Base-by-base conservation (phyloP, 2,329 filamentous ascomycete species). In the Dichotomopilus funicola region DNA sequence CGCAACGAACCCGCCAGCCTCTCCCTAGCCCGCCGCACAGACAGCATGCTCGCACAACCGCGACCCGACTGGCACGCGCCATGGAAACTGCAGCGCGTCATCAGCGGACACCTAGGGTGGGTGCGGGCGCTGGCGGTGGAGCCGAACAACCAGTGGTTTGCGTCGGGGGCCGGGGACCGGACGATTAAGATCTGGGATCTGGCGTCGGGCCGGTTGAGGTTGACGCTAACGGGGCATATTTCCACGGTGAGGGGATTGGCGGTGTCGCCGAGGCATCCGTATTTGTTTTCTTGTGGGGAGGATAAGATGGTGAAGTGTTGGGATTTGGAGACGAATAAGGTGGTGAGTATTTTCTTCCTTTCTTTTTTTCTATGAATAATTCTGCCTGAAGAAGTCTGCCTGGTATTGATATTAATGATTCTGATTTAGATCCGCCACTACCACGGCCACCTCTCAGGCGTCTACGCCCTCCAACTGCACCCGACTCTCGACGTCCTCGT, bases 231-330 rank as follows among this genome's bases (percentile, higher is more conserved):
- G 1, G 92, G 92, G 38, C 92, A 96, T 72, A 96, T 96, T 66
- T 95, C 89, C 49, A 95, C 90, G 4, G 91, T 96, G 0, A 85
- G 91, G 52, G 94, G 94, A 2, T 79, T 99, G 48, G 94, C 92
- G 0, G 89, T 99, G 6, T 96, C 90, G 19, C 89, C 91, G 12
- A 79, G 94, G 47, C 94, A 99, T 73, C 95, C 94, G 0, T 99
- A 99, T 68, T 80, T 99, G 8, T 99, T 99, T 72, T 96, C 91
- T 9, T 99, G 94, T 67, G 95, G 90, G 56, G 94, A 99, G 72
- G 94, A 99, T 71, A 99, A 99, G 77, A 96, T 96, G 91, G 94
- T 99, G 60, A 99, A 99, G 73, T 99, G 94, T 74, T 99, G 94
- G 94, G 94, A 99, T 75, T 75, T 99, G 62, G 94, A 99, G 72